A percentile compares a stretch with the other conserved stretches of the same genome.
Conservation (phyloP, 2,329 filamentous ascomycete species). For the Cadophora gregata region DNA sequence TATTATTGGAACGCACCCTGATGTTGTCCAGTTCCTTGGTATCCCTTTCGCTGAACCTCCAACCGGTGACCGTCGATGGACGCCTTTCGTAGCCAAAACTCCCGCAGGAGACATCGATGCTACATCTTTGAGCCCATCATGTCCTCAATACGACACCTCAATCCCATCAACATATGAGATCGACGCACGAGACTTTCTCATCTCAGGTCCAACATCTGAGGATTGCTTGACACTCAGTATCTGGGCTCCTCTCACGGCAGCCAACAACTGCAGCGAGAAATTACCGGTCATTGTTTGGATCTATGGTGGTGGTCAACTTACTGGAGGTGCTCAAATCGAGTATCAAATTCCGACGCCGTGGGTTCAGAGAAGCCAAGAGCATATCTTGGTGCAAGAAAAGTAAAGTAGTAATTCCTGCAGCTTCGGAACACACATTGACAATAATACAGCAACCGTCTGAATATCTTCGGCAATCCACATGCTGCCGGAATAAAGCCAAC, state of each 20-base stretch:
- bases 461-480: slow-evolving; percentile 42
- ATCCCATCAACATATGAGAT: slow-evolving; percentile 27
- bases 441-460: slow-evolving; percentile 42
- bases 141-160: slow-evolving; percentile 27
- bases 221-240: slow-evolving; percentile 48
- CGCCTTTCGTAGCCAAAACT: slow-evolving; percentile 37
- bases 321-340: slow-evolving; percentile 29
- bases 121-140: slow-evolving; percentile 32
- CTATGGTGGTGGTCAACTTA: slow-evolving; percentile 48
- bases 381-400: slow-evolving; percentile 45
- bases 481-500: slow-evolving; percentile 33
- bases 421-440: not conserved
- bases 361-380: slow-evolving; percentile 31
- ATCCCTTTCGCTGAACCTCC: slow-evolving; percentile 49
- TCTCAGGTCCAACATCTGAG: slow-evolving; percentile 37
- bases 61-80: slow-evolving; percentile 46
- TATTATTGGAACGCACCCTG: slow-evolving; percentile 29
- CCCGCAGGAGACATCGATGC: slow-evolving; percentile 27
- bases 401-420: slow-evolving; percentile 31
- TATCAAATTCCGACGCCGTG: slow-evolving; percentile 32
- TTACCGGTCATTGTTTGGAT: slow-evolving; percentile 51
- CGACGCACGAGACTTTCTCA: slow-evolving; percentile 27
- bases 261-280: slow-evolving; percentile 33
- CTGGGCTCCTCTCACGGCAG: slow-evolving; percentile 40
- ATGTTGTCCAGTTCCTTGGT: slow-evolving; percentile 45